These are phyloP conservation scores for Yamadazyma mexicana DNA, from an alignment of 1,139 yeast genomes.

Conservation along the genomic window DNA sequence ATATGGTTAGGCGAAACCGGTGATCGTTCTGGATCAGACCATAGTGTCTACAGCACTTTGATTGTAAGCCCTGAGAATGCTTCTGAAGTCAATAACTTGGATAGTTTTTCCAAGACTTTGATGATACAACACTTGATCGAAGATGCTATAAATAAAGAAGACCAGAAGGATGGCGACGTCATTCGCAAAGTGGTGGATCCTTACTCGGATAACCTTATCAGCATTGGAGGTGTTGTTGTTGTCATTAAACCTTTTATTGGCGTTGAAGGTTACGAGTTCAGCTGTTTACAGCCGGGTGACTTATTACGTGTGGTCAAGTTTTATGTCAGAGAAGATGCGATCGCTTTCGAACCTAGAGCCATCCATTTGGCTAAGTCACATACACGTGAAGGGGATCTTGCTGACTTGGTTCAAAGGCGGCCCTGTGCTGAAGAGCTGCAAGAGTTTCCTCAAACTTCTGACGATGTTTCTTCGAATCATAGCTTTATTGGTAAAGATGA, in stretches of 20 bases:
- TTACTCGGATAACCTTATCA: slow-evolving; percentile 26
- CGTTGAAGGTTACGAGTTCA: slow-evolving; percentile 22
- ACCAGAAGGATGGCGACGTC: background rate
- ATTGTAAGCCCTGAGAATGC: slow-evolving; percentile 3
- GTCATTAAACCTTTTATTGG: slow-evolving; percentile 34
- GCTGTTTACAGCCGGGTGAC: slow-evolving; percentile 33
- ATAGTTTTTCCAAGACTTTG: slow-evolving; percentile 28
- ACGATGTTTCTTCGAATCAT: background rate
- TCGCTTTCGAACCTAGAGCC: background rate
- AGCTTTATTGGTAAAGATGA: slow-evolving; percentile 2
- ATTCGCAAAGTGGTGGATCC: slow-evolving; percentile 32
- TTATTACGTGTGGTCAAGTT: slow-evolving; percentile 31
- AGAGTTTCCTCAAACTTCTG: background rate
- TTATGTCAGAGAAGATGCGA: slow-evolving; percentile 17
- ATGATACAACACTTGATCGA: slow-evolving; percentile 26
- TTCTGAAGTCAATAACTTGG: slow-evolving; percentile 17
- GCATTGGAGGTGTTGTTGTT: slow-evolving; percentile 38
- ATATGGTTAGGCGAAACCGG: background rate
- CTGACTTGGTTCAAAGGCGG: background rate
- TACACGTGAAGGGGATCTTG: background rate
- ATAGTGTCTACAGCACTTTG: background rate
- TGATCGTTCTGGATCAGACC: too few species aligned
- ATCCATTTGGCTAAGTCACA: background rate
- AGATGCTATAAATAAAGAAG: slow-evolving; percentile 1
- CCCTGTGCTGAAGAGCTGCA: too few species aligned